Conservation (phyloP, 768 basidiomycete genomes). For the Tulasnella sp. region DNA sequence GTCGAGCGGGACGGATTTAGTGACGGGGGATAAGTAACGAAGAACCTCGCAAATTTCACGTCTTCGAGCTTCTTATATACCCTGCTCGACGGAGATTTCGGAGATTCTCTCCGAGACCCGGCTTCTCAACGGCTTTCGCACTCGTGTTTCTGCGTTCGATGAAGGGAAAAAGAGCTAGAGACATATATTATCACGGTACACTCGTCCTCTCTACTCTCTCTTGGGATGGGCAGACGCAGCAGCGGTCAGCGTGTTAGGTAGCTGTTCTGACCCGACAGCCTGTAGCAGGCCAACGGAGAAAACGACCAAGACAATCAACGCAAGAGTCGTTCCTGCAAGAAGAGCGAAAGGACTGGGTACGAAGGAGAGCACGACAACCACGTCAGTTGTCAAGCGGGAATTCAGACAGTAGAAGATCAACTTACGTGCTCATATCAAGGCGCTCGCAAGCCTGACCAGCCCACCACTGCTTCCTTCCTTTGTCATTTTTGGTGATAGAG, state of each 20-base stretch:
- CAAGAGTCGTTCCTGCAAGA: constrained; percentile 54
- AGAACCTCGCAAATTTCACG: neutral
- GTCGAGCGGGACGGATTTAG: neutral
- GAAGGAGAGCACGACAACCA: constrained; percentile 7
- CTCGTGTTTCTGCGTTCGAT: neutral
- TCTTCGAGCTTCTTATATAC: neutral
- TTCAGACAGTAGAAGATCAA: neutral
- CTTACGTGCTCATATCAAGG: constrained; percentile 71
- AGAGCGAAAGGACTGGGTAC: constrained; percentile 56
- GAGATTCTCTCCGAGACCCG: neutral
- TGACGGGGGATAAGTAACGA: neutral
- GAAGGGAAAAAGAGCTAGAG: neutral
- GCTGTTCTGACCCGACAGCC: constrained; percentile 43
- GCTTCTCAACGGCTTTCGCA: neutral
- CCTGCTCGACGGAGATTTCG: neutral
- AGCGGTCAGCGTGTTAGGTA: constrained; percentile 66
- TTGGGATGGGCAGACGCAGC: constrained; percentile 12
- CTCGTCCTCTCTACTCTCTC: constrained; percentile 7
- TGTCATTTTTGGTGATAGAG: constrained; percentile 36
- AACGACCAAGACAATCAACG: constrained; percentile 50
- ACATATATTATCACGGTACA: neutral
- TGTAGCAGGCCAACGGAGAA: constrained; percentile 58
- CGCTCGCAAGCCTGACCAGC: constrained; percentile 66
- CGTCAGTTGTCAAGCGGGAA: neutral
- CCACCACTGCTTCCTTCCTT: constrained; percentile 56